Percentiles rank a stretch among this genome's conserved stretches.
phyloP scores from a whole-genome alignment of 129 eudicot genomes.

The Solidago caesia region DNA sequence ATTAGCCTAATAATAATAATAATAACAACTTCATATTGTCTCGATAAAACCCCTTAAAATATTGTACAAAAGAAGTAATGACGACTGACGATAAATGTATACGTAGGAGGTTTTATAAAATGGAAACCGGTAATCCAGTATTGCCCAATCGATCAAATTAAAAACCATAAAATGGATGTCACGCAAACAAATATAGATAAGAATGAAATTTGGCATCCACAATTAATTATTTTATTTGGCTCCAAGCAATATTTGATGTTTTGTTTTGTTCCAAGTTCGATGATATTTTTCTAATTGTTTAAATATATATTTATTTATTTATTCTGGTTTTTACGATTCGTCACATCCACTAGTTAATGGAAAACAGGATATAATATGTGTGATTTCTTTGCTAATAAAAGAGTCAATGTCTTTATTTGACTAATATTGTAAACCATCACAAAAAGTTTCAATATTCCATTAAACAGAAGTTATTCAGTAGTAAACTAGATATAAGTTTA shows the following conservation, averaged over 20 bases:
- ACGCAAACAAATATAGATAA: background rate
- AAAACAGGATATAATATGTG: background rate
- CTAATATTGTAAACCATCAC: background rate
- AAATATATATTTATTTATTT: background rate
- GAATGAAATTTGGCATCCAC: conserved; percentile 14
- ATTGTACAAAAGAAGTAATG: too few relatives aligned
- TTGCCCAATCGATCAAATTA: background rate
- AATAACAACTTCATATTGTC: too few relatives aligned
- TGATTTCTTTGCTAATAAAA: background rate
- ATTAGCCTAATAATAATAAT: too few relatives aligned
- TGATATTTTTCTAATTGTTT: background rate
- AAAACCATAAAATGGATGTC: background rate
- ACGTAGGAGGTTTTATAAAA: background rate
- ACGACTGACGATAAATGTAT: too few relatives aligned
- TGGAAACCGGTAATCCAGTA: background rate
- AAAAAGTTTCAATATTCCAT: too few relatives aligned
- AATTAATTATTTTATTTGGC: background rate
- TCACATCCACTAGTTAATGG: background rate
- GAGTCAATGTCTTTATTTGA: too few relatives aligned
- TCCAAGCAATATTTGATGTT: background rate
- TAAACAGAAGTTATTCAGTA: too few relatives aligned
- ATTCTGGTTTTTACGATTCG: background rate
- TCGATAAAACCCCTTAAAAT: too few relatives aligned
- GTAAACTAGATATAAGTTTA: too few relatives aligned
- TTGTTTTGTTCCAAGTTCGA: background rate